Percentiles rank a stretch among this genome's conserved stretches.
Conservation (phyloP, 768 basidiomycete species). For the Amanita thiersii region DNA sequence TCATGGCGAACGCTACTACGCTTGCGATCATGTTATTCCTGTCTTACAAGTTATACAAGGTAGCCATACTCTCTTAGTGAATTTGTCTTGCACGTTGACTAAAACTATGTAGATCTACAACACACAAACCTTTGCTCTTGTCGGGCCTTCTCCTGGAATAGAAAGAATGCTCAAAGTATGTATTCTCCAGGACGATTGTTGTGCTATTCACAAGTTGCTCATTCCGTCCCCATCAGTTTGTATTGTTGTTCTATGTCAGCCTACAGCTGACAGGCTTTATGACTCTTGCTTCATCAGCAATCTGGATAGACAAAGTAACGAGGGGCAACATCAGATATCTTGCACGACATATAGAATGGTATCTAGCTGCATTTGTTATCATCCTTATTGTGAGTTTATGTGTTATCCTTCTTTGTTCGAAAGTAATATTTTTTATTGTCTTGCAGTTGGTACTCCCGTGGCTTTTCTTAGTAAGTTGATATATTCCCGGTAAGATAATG, state of each 20-base stretch:
- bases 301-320: slow-evolving; percentile 44
- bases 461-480: slow-evolving; percentile 30
- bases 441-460: slow-evolving; percentile 37
- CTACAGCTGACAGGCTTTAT: slow-evolving; percentile 45
- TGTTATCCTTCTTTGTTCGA: not conserved
- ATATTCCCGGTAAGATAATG: not conserved
- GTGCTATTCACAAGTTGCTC: slow-evolving; percentile 1
- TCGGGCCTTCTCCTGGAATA: slow-evolving; percentile 37
- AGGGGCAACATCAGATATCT: slow-evolving; percentile 24
- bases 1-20: slow-evolving; percentile 27
- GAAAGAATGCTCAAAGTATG: slow-evolving; percentile 40
- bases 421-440: not conserved
- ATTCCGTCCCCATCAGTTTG: slow-evolving; percentile 22
- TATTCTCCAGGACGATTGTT: not conserved
- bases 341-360: slow-evolving; percentile 25
- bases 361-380: slow-evolving; percentile 32
- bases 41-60: slow-evolving; percentile 34
- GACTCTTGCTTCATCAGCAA: slow-evolving; percentile 30
- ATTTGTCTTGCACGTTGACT: not conserved
- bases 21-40: slow-evolving; percentile 30
- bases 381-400: slow-evolving; percentile 29
- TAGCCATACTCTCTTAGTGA: slow-evolving; percentile 12
- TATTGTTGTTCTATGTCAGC: slow-evolving; percentile 39
- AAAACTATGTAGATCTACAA: slow-evolving; percentile 29
- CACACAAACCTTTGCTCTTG: slow-evolving; percentile 36